These are phyloP conservation scores for Bipolaris gigantea DNA, from an alignment of 2,329 filamentous ascomycete species.

Conservation along the genomic window DNA sequence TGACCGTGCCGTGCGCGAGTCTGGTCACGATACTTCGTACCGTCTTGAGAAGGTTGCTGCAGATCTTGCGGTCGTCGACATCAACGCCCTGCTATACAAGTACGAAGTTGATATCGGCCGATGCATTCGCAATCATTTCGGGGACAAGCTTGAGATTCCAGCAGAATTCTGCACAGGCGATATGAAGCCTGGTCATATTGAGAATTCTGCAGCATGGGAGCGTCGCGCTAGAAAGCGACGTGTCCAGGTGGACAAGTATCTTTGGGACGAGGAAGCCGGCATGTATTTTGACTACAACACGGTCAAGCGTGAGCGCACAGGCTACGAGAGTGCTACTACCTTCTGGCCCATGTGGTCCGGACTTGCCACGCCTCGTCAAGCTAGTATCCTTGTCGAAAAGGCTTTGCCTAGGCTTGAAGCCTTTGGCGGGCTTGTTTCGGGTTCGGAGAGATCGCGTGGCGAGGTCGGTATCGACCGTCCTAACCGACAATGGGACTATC, in stretches of 20 bases:
- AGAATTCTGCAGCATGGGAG: constrained; percentile 88
- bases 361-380: constrained; percentile 80
- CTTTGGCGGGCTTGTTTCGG: constrained; percentile 83
- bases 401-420: constrained; percentile 87
- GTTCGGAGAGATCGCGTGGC: constrained; percentile 86
- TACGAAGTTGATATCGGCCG: constrained; percentile 93
- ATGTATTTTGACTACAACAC: constrained; percentile 99
- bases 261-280: constrained; percentile 88
- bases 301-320: constrained; percentile 73
- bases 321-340: constrained; percentile 88
- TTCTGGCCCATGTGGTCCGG: constrained; percentile 99
- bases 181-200: constrained; percentile 66
- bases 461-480: constrained; percentile 77
- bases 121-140: constrained; percentile 81
- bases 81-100: constrained; percentile 94
- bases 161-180: constrained; percentile 74
- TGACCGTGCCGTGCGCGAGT: constrained; percentile 92
- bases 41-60: constrained; percentile 80
- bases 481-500: constrained; percentile 98
- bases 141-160: constrained; percentile 79
- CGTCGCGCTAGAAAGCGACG: constrained; percentile 83
- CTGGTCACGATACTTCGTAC: constrained; percentile 95
- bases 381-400: constrained; percentile 76
- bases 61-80: constrained; percentile 87
- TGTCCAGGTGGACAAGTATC: constrained; percentile 83